A percentile compares a stretch with the other conserved stretches of the same genome.
Conservation (phyloP, 768 basidiomycete species). For the Lepiota brunneoincarnata region DNA sequence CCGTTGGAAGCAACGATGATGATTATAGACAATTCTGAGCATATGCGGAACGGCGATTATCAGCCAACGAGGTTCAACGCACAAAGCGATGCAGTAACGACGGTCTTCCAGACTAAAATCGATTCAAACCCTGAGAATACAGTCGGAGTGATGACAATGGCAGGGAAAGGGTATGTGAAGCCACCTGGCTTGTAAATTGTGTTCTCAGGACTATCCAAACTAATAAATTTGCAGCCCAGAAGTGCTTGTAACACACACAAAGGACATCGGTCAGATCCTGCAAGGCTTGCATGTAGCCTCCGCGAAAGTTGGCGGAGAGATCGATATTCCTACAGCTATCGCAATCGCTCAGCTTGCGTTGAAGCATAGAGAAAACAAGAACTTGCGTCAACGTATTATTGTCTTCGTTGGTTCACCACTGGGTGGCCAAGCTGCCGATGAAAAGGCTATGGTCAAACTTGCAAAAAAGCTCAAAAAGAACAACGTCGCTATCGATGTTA, state of each 20-base stretch:
- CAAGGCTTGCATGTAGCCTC: slow-evolving; percentile 69
- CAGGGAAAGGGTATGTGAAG: slow-evolving; percentile 79
- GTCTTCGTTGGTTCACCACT: slow-evolving; percentile 92
- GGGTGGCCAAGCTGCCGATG: slow-evolving; percentile 65
- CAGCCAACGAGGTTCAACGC: slow-evolving; percentile 84
- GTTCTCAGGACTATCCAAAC: neutral
- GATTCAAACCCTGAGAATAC: slow-evolving; percentile 97
- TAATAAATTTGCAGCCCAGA: slow-evolving; percentile 61
- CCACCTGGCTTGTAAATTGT: neutral
- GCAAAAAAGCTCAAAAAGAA: slow-evolving; percentile 99
- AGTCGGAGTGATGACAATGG: slow-evolving; percentile 98
- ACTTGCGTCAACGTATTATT: slow-evolving; percentile 92
- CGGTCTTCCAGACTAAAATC: slow-evolving; percentile 89
- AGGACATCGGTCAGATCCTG: slow-evolving; percentile 91
- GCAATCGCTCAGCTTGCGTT: slow-evolving; percentile 93
- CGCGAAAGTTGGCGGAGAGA: slow-evolving; percentile 74
- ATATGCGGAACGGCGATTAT: slow-evolving; percentile 95
- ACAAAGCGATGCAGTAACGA: slow-evolving; percentile 88
- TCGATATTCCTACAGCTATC: slow-evolving; percentile 88
- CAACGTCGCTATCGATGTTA: slow-evolving; percentile 92
- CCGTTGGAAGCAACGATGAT: slow-evolving; percentile 98
- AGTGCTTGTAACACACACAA: slow-evolving; percentile 94
- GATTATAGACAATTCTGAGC: slow-evolving; percentile 96
- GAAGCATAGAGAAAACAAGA: slow-evolving; percentile 98
- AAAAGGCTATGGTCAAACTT: slow-evolving; percentile 79